These are phyloP conservation scores for Lepidium aucheri DNA, from an alignment of 345 rosid species.

Conservation along the genomic window DNA sequence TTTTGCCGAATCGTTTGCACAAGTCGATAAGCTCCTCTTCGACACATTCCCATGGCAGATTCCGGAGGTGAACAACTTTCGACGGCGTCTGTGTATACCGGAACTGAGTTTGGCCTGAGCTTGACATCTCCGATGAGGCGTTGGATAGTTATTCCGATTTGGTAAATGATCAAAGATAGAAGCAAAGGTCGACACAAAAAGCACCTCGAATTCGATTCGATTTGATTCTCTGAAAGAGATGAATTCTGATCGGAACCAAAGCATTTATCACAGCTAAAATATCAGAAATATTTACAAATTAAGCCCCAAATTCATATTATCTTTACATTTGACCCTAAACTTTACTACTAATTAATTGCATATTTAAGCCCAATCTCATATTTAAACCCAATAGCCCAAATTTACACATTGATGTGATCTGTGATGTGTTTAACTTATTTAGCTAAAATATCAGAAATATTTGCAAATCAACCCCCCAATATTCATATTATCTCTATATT, in stretches of 20 bases:
- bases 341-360: no score
- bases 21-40: constrained; percentile 95
- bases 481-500: not conserved
- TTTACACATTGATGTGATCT: no score
- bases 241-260: constrained; percentile 9
- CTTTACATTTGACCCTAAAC: not conserved
- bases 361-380: not conserved
- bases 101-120: constrained; percentile 78
- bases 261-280: not conserved
- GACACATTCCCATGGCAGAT: constrained; percentile 89
- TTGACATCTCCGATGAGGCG: constrained; percentile 35
- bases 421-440: no score
- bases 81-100: constrained; percentile 94
- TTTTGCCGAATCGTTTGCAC: constrained; percentile 84
- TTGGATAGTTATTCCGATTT: not conserved
- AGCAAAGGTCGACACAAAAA: not conserved
- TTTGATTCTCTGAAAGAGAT: not conserved
- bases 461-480: not conserved
- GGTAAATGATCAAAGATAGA: not conserved
- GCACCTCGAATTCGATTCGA: not conserved
- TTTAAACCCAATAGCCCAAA: not conserved
- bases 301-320: not conserved
- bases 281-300: not conserved
- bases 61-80: constrained; percentile 87
- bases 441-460: not conserved